These are phyloP conservation scores for Dendrobium catenatum DNA, from an alignment of 106 monocot genomes.

Conservation along the genomic window DNA sequence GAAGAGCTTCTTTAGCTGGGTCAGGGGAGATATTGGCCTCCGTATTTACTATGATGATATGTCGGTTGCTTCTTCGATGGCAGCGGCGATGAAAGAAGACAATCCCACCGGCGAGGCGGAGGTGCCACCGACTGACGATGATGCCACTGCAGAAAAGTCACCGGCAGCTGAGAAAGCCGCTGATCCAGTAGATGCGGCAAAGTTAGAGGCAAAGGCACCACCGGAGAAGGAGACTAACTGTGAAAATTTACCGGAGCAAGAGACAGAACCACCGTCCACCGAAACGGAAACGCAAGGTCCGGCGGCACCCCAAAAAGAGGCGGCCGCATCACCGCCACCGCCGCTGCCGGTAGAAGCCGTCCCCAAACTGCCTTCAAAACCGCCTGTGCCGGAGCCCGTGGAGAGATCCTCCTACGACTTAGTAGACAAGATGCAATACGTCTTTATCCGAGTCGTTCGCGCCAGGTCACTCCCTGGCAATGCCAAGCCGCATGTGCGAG, in stretches of 20 bases:
- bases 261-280: not conserved
- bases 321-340: conserved; percentile 3
- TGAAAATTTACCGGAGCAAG: not conserved
- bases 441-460: conserved; percentile 75
- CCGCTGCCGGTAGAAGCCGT: not conserved
- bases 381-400: conserved; percentile 12
- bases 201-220: conserved; percentile 4
- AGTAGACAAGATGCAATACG: conserved; percentile 88
- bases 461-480: conserved; percentile 46
- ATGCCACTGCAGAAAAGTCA: conserved; percentile 1
- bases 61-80: conserved; percentile 19
- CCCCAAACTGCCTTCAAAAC: conserved; percentile 14
- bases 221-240: not conserved
- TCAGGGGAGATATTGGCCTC: conserved; percentile 65
- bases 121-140: conserved; percentile 2
- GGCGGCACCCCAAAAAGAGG: not conserved
- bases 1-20: conserved; percentile 80
- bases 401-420: conserved; percentile 63
- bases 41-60: conserved; percentile 63
- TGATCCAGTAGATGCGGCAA: not conserved
- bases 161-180: not conserved
- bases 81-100: conserved; percentile 10
- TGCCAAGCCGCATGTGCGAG: conserved; percentile 47
- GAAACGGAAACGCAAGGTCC: conserved; percentile 5
- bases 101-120: not conserved